Base-by-base conservation (phyloP, 257 asterid species). In the Przewalskia tangutica region DNA sequence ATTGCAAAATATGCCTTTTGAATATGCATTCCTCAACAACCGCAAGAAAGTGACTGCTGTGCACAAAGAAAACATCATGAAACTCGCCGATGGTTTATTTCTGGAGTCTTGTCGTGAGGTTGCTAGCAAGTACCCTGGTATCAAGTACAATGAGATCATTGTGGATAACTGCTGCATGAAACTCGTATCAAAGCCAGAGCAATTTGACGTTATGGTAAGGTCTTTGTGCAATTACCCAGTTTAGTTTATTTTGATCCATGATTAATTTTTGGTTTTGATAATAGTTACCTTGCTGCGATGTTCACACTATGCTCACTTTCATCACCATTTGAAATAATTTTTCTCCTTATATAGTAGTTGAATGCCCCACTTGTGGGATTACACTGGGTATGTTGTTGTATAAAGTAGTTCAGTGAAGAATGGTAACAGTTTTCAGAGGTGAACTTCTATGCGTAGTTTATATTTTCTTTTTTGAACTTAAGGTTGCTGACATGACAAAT, bases 111-210 rank as follows among this genome's bases (percentile, higher is more conserved):
- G 98, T 27, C 99, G 98, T 46, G 97, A 95, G 86, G 83, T 95
- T 79, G 99, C 99, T 18, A 92, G 92, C 89, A 92, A 84, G 86
- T 95, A 95, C 86, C 99, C 97, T 34, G 82, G 95, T 75, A 95
- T 95, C 86, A 89, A 92, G 83, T 95, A 93, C 85, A 87, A 86
- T 81, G 98, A 95, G 90, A 91, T 95, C 89, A 92, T 95, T 6
- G 98, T 95, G 85, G 98, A 95, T 85, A 95, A 95, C 83, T 95
- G 99, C 86, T 95, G 98, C 85, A 95, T 95, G 97, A 97, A 95
- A 87, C 99, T 95, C 84, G 99, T 93, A 78, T 93, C 98, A 56
- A 95, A 92, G 89, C 99, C 99, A n/a, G 94, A 94, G 87, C 99
- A 93, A 82, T 95, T 95, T 88, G 98, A 95, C 88, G 99, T 95